Evolutionary conservation across 345 rosid genomes (phyloP), one percentile per base, ranked within the genome.

Genomic region (Sisymbrium irio): DNA sequence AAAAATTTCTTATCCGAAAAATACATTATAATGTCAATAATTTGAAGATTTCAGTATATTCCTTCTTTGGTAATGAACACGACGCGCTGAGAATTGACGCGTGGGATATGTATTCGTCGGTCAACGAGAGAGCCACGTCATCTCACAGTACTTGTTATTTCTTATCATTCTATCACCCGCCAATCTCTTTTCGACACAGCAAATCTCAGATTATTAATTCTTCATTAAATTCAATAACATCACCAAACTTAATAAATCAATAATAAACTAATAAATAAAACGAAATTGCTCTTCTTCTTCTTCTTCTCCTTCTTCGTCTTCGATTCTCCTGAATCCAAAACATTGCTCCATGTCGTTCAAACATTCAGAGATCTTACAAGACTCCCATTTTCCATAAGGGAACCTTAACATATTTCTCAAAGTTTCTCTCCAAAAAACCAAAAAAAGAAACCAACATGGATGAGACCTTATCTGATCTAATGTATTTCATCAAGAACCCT

Each of bases 401-500:
- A 76, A 51, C 62, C 74, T 27, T 76, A 32, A 62, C 13, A 44
- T 42, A n/a, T 41, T 40, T 14, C 17, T 17, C 33, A 7, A 49
- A 46, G 25, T 22, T n/a, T 9, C 35, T 32, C 17, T n/a, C n/a
- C n/a, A n/a, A n/a, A n/a, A n/a, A n/a, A n/a, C n/a, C n/a, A n/a
- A n/a, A n/a, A n/a, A n/a, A n/a, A n/a, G n/a, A n/a, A n/a, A n/a
- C n/a, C 25, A 22, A 1, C 3, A 22, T 22, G 98, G 98, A 89
- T 63, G 97, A 82, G 11, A 55, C 78, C 1, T 77, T 87, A 75
- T 80, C 81, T 19, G 97, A 92, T 83, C 84, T 90, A 53, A 80
- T 82, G 83, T 84, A 87, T 72, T 82, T 90, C 45, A 59, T 83
- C 14, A 86, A 83, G 83, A 87, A 78, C 35, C 96, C 97, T 9